phyloP scores from a whole-genome alignment of 176 grass and related monocot species.

The Poa pratensis region DNA sequence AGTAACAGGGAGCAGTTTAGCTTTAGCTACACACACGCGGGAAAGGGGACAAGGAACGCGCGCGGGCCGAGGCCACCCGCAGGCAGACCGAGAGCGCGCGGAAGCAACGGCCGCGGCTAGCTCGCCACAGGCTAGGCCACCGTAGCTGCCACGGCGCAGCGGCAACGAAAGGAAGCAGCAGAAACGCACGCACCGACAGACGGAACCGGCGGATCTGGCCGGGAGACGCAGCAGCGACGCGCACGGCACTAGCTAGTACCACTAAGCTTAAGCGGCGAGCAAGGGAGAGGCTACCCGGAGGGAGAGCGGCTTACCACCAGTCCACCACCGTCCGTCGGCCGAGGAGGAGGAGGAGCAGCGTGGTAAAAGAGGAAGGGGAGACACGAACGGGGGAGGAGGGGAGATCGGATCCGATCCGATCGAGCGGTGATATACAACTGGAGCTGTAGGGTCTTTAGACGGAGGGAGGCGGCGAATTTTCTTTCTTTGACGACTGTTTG shows the following conservation, averaged over 20 bases:
- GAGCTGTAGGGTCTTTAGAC: constrained; percentile 6
- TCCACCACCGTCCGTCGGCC: neutral
- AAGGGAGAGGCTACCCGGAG: neutral
- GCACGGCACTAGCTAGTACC: neutral
- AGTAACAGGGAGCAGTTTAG: neutral
- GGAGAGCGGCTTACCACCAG: neutral
- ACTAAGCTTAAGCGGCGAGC: neutral
- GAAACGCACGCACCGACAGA: constrained; percentile 27
- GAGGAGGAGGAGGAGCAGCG: neutral
- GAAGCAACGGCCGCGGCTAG: neutral
- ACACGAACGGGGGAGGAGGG: neutral
- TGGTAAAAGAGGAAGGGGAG: neutral
- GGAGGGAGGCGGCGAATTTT: neutral
- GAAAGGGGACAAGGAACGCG: neutral
- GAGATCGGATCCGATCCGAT: constrained; percentile 30
- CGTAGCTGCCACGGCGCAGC: too few relatives aligned
- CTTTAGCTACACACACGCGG: too few relatives aligned
- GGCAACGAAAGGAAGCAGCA: neutral
- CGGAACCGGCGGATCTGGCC: neutral
- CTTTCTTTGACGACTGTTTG: neutral
- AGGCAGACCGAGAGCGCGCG: neutral
- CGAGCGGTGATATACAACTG: constrained; percentile 12
- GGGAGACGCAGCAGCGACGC: neutral
- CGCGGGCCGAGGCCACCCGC: neutral
- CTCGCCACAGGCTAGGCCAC: too few relatives aligned